Base-by-base conservation (phyloP, 805 yeast genomes). In the Metschnikowia aberdeeniae region DNA sequence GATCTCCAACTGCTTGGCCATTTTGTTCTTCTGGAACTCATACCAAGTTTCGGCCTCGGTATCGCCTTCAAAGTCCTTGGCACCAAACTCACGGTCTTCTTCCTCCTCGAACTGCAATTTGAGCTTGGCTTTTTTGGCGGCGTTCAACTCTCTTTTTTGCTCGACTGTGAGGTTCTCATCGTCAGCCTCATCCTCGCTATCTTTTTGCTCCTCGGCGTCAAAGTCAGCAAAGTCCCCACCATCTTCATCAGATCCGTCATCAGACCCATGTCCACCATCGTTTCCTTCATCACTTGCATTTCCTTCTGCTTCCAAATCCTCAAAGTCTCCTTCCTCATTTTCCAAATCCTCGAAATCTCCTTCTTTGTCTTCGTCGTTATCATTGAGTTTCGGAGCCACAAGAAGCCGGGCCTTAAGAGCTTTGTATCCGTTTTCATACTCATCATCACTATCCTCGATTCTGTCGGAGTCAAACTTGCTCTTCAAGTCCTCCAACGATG, bases 21-120 rank as follows among this genome's bases (percentile, higher is more conserved):
- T 90, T 60, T 90, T 92, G 49, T 96, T 95, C 71, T 93, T 93
- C 65, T 93, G 97, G 64, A 86, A 81, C 63, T 92, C 98, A 63
- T 92, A 93, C 99, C 99, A 93, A 0, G 97, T 89, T 57, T 92
- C 97, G 45, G 88, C 89, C 60, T 86, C 95, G 19, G 65, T 63
- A 41, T 61, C 68, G 45, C 79, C 84, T 60, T 86, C 89, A 10
- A 87, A 87, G 51, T 88, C 96, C 51, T 84, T 87, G 22, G 82
- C 89, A 13, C 86, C 87, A 54, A 80, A 80, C 46, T 72, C 76
- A 10, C 75, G 59, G 46, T 72, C 76, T 56, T 83, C 89, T 61
- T 83, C 89, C 42, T 82, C 89, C 60, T 93, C 98, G 59, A 93
- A 89, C 61, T 93, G 97, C 57, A 87, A 74, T 48, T 89, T 82